A percentile compares a stretch with the other conserved stretches of the same genome.
These are phyloP conservation scores for Dianthus caryophyllus DNA, from an alignment of 148 eudicot genomes.

Conservation along the genomic window DNA sequence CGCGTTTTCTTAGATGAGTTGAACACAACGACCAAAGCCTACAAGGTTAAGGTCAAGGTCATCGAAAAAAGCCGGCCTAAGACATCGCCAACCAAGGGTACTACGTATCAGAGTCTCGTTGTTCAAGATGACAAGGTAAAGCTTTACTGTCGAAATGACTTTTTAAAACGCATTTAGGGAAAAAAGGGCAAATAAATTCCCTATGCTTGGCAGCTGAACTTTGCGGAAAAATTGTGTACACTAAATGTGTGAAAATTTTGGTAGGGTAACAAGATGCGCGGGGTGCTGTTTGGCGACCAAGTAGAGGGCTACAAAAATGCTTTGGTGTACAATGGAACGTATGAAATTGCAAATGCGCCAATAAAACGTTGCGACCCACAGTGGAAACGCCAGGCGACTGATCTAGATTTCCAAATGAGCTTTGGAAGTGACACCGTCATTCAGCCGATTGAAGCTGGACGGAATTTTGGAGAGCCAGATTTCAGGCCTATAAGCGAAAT, in stretches of 20 bases:
- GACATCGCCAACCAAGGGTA: too few species aligned
- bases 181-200: background rate
- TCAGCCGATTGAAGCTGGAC: background rate
- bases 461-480: background rate
- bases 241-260: too few species aligned
- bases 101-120: background rate
- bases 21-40: background rate
- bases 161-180: background rate
- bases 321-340: too few species aligned
- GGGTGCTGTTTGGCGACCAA: background rate
- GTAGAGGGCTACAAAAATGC: background rate
- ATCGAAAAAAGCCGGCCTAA: background rate
- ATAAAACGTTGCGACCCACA: background rate
- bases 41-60: background rate
- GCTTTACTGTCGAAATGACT: too few species aligned
- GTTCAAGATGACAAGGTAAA: background rate
- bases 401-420: background rate
- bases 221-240: too few species aligned
- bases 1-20: background rate
- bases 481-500: background rate
- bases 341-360: background rate
- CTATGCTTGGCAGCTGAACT: too few species aligned
- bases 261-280: background rate
- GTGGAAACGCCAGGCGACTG: background rate
- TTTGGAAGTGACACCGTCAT: background rate